Evolutionary conservation across 177 flowering plant species (phyloP).

Genomic region (Vitis hybrid): DNA sequence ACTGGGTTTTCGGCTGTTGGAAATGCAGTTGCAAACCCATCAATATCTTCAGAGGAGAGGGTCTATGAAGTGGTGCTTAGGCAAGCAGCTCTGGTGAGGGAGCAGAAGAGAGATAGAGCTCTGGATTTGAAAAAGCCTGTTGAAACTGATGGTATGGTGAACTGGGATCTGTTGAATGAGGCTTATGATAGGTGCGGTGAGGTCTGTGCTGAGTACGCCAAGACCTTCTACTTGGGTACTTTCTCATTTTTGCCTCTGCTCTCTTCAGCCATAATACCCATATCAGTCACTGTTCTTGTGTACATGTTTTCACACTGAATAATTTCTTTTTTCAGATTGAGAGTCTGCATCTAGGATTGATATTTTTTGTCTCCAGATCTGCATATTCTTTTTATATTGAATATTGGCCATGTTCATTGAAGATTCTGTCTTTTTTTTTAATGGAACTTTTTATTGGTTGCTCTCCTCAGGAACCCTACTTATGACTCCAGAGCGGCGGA

Average conservation of each 20-base stretch:
- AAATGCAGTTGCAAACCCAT: conserved; percentile 17
- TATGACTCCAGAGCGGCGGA: conserved; percentile 31
- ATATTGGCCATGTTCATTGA: too few relatives aligned
- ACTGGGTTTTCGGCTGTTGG: conserved; percentile 16
- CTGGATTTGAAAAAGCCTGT: conserved; percentile 1
- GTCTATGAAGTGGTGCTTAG: conserved; percentile 29
- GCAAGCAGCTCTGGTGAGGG: conserved; percentile 26
- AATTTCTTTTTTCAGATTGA: too few relatives aligned
- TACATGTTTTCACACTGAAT: too few relatives aligned
- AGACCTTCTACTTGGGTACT: conserved; percentile 30
- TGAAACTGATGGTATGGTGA: background rate
- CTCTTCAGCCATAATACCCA: background rate
- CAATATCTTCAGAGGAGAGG: conserved; percentile 24
- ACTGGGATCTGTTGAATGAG: conserved; percentile 16
- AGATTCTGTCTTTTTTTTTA: background rate
- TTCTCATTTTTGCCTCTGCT: background rate
- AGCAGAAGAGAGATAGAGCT: conserved; percentile 8
- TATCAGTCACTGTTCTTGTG: too few relatives aligned
- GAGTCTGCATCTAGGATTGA: background rate
- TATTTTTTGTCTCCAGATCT: background rate
- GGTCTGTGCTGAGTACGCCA: conserved; percentile 30
- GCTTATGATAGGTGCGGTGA: conserved; percentile 29
- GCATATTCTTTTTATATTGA: too few relatives aligned
- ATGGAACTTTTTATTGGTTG: background rate
- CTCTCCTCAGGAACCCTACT: conserved; percentile 25